Evolutionary conservation across 148 eudicot genomes (phyloP).

Genomic region (Dysphania ambrosioides): DNA sequence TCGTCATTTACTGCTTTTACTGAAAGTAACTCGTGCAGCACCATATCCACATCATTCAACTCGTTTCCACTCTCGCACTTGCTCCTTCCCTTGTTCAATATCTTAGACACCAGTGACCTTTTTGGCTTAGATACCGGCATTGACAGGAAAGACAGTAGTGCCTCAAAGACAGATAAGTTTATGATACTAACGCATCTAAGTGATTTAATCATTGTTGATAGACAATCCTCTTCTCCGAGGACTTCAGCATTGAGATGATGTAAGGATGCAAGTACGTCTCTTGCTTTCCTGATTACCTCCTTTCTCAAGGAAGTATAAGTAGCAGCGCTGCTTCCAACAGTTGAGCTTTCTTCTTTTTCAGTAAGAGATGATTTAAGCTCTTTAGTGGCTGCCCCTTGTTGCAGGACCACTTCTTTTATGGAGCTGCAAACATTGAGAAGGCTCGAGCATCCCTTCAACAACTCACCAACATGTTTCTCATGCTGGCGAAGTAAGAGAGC

Average conservation of each 20-base stretch:
- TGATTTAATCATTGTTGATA: conserved; percentile 26
- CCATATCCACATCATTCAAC: conserved; percentile 21
- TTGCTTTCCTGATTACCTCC: conserved; percentile 30
- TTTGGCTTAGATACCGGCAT: conserved; percentile 28
- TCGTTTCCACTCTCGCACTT: conserved; percentile 21
- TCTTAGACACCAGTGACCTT: conserved; percentile 30
- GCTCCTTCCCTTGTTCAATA: conserved; percentile 18
- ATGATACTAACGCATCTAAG: conserved; percentile 38
- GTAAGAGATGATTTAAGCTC: conserved; percentile 24
- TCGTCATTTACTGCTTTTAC: not conserved
- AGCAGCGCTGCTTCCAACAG: conserved; percentile 12
- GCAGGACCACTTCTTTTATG: conserved; percentile 18
- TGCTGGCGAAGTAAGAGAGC: conserved; percentile 30
- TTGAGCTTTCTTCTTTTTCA: conserved; percentile 14
- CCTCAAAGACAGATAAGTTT: conserved; percentile 28
- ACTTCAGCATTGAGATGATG: conserved; percentile 24
- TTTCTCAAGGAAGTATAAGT: conserved; percentile 32
- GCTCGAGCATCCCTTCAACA: conserved; percentile 29
- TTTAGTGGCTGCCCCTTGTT: conserved; percentile 20
- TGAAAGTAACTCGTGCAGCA: conserved; percentile 17
- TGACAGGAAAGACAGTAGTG: conserved; percentile 31
- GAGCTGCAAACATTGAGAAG: conserved; percentile 29
- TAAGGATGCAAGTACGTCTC: conserved; percentile 16
- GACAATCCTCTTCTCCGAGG: conserved; percentile 15
- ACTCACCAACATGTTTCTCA: conserved; percentile 29